phyloP scores from a whole-genome alignment of 1,284 basidiomycete genomes.

The Austroboletus niveus region DNA sequence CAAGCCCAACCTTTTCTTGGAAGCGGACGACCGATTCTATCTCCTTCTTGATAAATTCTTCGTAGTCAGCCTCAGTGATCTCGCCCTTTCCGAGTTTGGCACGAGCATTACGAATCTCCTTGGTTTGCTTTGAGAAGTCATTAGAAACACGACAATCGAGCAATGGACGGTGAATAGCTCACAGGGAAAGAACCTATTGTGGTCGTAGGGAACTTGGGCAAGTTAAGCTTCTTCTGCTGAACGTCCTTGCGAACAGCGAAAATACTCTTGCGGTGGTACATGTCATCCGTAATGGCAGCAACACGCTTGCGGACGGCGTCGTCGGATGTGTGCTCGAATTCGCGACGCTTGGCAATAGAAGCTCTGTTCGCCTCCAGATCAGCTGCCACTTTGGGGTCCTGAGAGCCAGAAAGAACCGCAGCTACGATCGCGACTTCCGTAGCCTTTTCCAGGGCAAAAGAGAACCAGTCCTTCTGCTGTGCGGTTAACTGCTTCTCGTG shows the following conservation, averaged over 20 bases:
- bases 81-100: slow-evolving; percentile 94
- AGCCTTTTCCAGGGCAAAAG: slow-evolving; percentile 97
- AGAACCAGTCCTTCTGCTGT: slow-evolving; percentile 98
- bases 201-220: slow-evolving; percentile 98
- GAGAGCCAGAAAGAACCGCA: slow-evolving; percentile 78
- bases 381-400: slow-evolving; percentile 65
- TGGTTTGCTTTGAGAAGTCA: slow-evolving; percentile 76
- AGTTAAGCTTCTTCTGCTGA: slow-evolving; percentile 86
- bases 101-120: slow-evolving; percentile 97
- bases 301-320: slow-evolving; percentile 96
- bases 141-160: background rate
- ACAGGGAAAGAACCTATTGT: slow-evolving; percentile 98
- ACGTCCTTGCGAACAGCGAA: slow-evolving; percentile 88
- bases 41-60: slow-evolving; percentile 98
- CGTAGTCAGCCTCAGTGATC: slow-evolving; percentile 86
- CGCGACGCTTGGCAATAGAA: slow-evolving; percentile 94
- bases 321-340: slow-evolving; percentile 95
- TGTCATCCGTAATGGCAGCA: slow-evolving; percentile 84
- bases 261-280: slow-evolving; percentile 88
- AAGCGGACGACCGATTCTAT: slow-evolving; percentile 92
- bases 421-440: slow-evolving; percentile 90
- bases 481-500: slow-evolving; percentile 90
- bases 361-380: slow-evolving; percentile 86
- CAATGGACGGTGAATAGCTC: slow-evolving; percentile 24
- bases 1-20: slow-evolving; percentile 96